These are phyloP conservation scores for Wallemia mellicola DNA, from an alignment of 1,284 basidiomycete genomes.

Conservation along the genomic window DNA sequence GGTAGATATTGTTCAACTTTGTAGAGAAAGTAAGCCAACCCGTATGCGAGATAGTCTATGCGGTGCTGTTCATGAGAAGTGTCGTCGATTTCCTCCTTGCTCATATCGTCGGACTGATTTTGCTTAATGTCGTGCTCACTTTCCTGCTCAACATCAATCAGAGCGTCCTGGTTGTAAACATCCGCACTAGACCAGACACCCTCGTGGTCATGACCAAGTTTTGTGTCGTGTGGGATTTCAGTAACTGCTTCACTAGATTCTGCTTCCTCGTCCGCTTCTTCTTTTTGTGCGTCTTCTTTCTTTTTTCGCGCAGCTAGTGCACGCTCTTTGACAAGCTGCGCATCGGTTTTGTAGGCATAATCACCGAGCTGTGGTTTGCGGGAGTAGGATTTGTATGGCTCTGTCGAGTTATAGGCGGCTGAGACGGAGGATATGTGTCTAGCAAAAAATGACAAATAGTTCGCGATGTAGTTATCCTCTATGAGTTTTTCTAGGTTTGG, in stretches of 20 bases:
- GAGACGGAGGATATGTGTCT: conserved; percentile 1
- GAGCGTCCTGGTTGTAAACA: background rate
- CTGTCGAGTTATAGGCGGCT: background rate
- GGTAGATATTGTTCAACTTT: background rate
- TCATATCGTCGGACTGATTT: background rate
- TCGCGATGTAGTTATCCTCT: background rate
- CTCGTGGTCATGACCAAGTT: background rate
- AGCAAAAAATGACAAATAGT: background rate
- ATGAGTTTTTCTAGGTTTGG: background rate
- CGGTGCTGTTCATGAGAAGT: background rate
- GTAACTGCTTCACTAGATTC: background rate
- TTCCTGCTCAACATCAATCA: background rate
- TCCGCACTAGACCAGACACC: background rate
- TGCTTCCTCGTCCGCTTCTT: background rate
- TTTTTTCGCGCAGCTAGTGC: background rate
- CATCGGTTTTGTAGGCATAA: background rate
- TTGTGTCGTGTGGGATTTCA: background rate
- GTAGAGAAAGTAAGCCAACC: background rate
- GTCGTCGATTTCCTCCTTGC: background rate
- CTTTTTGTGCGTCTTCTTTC: background rate
- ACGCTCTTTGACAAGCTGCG: background rate
- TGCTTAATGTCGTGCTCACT: background rate
- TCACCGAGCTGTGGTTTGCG: background rate
- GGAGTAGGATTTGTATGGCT: background rate
- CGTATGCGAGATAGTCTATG: background rate